Conservation (phyloP, 768 basidiomycete genomes). For the Cyathus striatus region DNA sequence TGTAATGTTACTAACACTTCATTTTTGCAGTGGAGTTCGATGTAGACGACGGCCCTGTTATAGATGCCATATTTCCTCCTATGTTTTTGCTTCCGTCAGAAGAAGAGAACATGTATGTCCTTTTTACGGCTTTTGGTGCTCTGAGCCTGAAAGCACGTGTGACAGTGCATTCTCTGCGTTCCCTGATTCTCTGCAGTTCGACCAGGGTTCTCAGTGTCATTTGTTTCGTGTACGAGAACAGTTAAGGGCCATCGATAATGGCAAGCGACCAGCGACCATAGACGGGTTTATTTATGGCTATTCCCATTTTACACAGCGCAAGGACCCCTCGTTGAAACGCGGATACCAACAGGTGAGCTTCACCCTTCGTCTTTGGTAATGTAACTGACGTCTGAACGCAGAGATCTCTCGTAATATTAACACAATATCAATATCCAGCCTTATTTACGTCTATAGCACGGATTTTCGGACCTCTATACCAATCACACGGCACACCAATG, state of each 20-base stretch:
- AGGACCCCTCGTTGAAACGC: conserved; percentile 61
- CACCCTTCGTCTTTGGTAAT: not conserved
- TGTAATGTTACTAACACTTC: too few species aligned
- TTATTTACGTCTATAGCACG: conserved; percentile 68
- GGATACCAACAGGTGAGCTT: conserved; percentile 73
- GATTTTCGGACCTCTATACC: conserved; percentile 72
- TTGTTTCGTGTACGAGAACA: conserved; percentile 79
- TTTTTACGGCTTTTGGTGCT: not conserved
- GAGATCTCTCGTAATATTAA: conserved; percentile 79
- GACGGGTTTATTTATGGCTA: conserved; percentile 79
- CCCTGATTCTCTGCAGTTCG: conserved; percentile 83
- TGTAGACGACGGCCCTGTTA: conserved; percentile 77
- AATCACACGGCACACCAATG: conserved; percentile 71
- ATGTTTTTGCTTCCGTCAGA: conserved; percentile 61
- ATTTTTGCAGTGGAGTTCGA: conserved; percentile 72
- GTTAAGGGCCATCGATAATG: conserved; percentile 13
- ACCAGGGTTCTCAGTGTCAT: conserved; percentile 79
- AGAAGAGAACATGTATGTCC: conserved; percentile 75
- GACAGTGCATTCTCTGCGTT: conserved; percentile 87
- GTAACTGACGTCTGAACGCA: conserved; percentile 19
- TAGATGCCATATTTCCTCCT: conserved; percentile 67
- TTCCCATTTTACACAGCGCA: conserved; percentile 69
- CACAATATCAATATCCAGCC: conserved; percentile 76
- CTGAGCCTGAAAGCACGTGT: not conserved
- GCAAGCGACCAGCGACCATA: conserved; percentile 29